Base-by-base conservation (phyloP, 306 rosid species). In the Adenanthera pavonina region DNA sequence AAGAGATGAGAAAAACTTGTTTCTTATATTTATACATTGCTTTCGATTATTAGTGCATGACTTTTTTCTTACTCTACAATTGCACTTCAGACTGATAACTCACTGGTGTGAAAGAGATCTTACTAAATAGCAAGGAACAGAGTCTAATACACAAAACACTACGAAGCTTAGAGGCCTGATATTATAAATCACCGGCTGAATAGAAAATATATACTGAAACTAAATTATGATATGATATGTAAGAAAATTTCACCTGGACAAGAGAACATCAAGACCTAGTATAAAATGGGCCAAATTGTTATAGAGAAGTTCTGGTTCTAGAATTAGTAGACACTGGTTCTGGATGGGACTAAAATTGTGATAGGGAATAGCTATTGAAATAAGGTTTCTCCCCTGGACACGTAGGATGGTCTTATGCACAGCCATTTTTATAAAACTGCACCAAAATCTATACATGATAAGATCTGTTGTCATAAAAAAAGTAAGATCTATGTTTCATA, bases 231-330 rank as follows among this genome's bases (percentile, higher is more conserved):
- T 57, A 54, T 75, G 44, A 76, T 35, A 41, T 11, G 57, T 30
- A 11, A 13, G 51, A 64, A 52, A 34, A 44, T 56, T 75, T 69
- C 34, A 35, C 64, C 48, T 2, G 52, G 33, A 74, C 49, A 51
- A 41, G 35, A 73, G 68, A 15, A 60, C 56, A 41, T 52, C 25
- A 73, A 73, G 78, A 16, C 47, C 46, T 17, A 73, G 20, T 49
- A 64, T 20, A 64, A 66, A 74, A 53, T 75, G 52, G 35, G n/a
- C 51, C 75, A 67, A 71, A 71, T 69, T 69, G 35, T 70, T 46
- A 13, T 43, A 25, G 72, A 4, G 52, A 47, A 59, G n/a, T 54
- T 36, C 2, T 47, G 64, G 30, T 79, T 46, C 40, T 57, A 34
- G 61, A 49, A 67, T 66, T 35, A 13, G 19, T 19, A 3, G 47